Base-by-base conservation (phyloP, 768 basidiomycete species). In the Pleurotus salmoneostramineus region DNA sequence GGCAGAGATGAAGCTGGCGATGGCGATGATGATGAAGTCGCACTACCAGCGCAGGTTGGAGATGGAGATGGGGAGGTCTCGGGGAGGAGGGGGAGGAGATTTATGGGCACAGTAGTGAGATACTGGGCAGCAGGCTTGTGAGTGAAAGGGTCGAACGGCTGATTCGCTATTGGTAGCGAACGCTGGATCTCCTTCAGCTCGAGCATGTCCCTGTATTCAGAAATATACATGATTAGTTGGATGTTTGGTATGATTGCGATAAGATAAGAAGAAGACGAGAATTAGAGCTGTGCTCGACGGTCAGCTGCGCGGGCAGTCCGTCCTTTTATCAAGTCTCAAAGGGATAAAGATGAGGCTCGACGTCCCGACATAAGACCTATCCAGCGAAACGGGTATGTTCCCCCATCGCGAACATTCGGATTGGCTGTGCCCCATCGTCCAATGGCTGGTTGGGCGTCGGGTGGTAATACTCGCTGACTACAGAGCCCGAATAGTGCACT, bases 141-240 rank as follows among this genome's bases (percentile, higher is more conserved):
- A 0, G 77, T 71, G 32, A 77, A 60, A 1, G 67, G 70, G 65
- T 80, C 81, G 3, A 68, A 66, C 0, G 73, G 77, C 69, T 83
- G 86, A 55, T 77, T 72, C 2, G 87, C 83, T 15, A 76, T 74
- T 6, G 87, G 86, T 1, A 88, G 74, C 5, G 83, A 83, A 8
- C 83, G 80, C 60, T 84, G 85, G 44, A 89, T 84, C 61, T 83
- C 84, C 63, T 86, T 87, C 44, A 88, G 78, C 66, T 89, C 87
- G 17, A 88, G 79, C 15, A 87, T 64, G 62, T 87, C 85, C 62
- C 85, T 86, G 62, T 52, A 56, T 55, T 44, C 59, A 49, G 48
- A 58, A 44, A 58, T 42, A 42, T 56, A 12, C 43, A 49, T 35
- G 31, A 37, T 32, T 42, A 58, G 37, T 52, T 45, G 40, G 10